phyloP scores from a whole-genome alignment of 164 flowering plant species.

The Protea cynaroides region DNA sequence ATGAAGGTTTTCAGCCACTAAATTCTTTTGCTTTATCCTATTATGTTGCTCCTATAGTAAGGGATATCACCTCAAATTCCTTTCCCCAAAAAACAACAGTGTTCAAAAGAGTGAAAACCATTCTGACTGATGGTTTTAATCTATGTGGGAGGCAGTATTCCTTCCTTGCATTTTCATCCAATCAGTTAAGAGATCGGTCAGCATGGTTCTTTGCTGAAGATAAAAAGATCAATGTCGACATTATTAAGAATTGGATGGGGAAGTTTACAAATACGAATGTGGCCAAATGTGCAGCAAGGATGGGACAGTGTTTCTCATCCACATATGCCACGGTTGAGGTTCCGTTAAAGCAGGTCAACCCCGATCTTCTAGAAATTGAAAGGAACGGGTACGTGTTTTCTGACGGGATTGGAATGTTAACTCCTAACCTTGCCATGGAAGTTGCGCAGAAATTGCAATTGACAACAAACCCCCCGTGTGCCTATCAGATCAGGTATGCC shows the following conservation, averaged over 20 bases:
- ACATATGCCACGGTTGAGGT: constrained; percentile 90
- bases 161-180: constrained; percentile 86
- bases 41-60: constrained; percentile 63
- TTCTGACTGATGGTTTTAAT: constrained; percentile 56
- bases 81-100: constrained; percentile 55
- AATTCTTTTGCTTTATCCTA: constrained; percentile 43
- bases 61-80: constrained; percentile 38
- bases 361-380: constrained; percentile 51
- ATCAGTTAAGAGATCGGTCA: constrained; percentile 84
- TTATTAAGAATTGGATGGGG: constrained; percentile 79
- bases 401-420: constrained; percentile 86
- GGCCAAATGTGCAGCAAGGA: constrained; percentile 93
- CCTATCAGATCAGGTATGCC: constrained; percentile 87
- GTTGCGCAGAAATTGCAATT: constrained; percentile 66
- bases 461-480: constrained; percentile 56
- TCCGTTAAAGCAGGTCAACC: constrained; percentile 42
- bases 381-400: constrained; percentile 73
- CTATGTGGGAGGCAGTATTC: constrained; percentile 77
- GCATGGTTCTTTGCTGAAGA: constrained; percentile 96
- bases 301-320: constrained; percentile 97
- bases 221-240: constrained; percentile 20
- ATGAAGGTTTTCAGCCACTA: constrained; percentile 75
- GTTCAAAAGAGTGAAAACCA: constrained; percentile 51
- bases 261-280: constrained; percentile 48
- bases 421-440: constrained; percentile 74